Base-by-base conservation (phyloP, 1,284 basidiomycete genomes). In the Cutaneotrichosporon mucoides region DNA sequence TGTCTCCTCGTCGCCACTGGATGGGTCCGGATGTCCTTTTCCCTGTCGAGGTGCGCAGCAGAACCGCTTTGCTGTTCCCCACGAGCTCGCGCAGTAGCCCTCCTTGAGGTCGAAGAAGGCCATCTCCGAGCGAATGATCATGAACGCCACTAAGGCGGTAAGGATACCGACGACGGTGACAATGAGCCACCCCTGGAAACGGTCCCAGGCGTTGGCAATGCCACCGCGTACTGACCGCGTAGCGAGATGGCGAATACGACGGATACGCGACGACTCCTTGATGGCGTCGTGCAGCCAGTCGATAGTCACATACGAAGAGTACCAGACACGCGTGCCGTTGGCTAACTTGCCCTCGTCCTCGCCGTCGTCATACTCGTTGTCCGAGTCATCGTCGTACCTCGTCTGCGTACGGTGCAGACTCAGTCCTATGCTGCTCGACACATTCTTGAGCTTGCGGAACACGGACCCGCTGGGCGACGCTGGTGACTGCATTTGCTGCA, bases 251-350 rank as follows among this genome's bases (percentile, higher is more conserved):
- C 78, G 71, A 15, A 94, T 79, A 47, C 85, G 83, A 35, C 86
- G 84, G 60, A 89, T 86, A 24, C 92, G 87, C 1, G 85, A 84
- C 0, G 90, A 90, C 69, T 93, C 90, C 75, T 94, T 92, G 81
- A 94, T 92, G 40, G 89, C 84, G 78, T 95, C 92, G 71, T 95
- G 92, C 53, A 95, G 81, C 92, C 92, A 94, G 75, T 94, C 92
- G 42, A 75, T 76, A 12, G 73, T 77, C 13, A 75, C 73, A 55
- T 73, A 78, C 6, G 72, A 90, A 42, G 88, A 87, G 76, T 93
- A 94, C 92, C 92, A 95, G 36, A 94, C 90, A 41, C 92, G 87
- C 52, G 90, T 86, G 37, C 92, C 92, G 65, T 94, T 94, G 45
- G 86, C 85, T 84, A 47, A 86, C 56, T 67, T 68, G 5, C 70